phyloP scores from a whole-genome alignment of 2,329 filamentous ascomycete genomes.

The Hypoxylon sp. region DNA sequence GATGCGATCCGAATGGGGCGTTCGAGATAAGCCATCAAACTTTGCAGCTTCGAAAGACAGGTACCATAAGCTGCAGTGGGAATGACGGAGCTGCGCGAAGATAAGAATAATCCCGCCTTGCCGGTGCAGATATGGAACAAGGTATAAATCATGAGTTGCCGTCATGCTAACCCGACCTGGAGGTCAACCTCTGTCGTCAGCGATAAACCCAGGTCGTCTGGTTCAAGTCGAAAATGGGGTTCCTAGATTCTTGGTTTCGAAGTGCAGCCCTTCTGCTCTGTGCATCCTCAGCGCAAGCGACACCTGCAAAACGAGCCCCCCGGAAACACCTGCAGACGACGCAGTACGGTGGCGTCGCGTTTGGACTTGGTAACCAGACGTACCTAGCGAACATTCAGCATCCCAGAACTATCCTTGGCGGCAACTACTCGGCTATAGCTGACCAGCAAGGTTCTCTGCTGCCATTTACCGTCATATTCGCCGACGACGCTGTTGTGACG shows the following conservation, averaged over 20 bases:
- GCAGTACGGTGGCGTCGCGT: conserved; percentile 53
- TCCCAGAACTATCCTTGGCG: conserved; percentile 49
- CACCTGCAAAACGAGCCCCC: conserved; percentile 37
- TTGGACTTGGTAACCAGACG: conserved; percentile 56
- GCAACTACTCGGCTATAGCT: conserved; percentile 28
- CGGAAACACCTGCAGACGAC: conserved; percentile 44
- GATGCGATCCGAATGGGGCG: conserved; percentile 18
- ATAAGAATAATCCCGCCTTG: conserved; percentile 26
- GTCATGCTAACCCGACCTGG: neutral
- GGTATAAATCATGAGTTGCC: conserved; percentile 15
- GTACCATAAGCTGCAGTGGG: conserved; percentile 2
- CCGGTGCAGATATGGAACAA: neutral
- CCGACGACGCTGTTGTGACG: conserved; percentile 52
- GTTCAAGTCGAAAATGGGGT: conserved; percentile 26
- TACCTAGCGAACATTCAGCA: conserved; percentile 57
- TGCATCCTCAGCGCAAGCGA: conserved; percentile 13
- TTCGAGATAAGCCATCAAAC: conserved; percentile 23
- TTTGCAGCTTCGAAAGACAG: conserved; percentile 15
- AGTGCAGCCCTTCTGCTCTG: conserved; percentile 13
- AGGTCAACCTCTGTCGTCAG: conserved; percentile 1
- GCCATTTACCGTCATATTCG: conserved; percentile 52
- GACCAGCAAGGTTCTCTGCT: conserved; percentile 24
- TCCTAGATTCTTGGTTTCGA: conserved; percentile 7
- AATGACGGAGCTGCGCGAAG: conserved; percentile 22
- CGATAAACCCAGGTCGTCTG: conserved; percentile 1